Evolutionary conservation across 75 land plant genomes (phyloP), one percentile per base, ranked within the genome.

Genomic region (Pinus albicaulis): DNA sequence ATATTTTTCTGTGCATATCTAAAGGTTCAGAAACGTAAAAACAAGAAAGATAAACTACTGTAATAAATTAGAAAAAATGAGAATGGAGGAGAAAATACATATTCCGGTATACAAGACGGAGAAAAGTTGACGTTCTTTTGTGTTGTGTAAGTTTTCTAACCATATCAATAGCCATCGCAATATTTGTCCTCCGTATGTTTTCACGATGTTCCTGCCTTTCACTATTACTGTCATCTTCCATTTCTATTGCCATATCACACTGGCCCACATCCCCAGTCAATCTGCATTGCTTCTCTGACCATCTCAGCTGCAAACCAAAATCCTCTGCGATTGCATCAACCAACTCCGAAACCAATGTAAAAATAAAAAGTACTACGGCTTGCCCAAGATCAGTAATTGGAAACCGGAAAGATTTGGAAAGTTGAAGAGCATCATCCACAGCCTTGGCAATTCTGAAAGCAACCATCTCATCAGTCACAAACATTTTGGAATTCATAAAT

Each of bases 311-410:
- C 75, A 89, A 74, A 15, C 91, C 82, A 83, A 86, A 95, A 80
- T 96, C 99, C 81, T 93, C 99, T 10, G 88, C 79, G 31, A 87
- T 78, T 78, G 95, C 98, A 77, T 93, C 91, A 66, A 92, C 82
- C 78, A 96, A 81, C 59, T 88, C 81, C 78, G 84, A 86, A n/a
- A 93, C 70, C 23, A 87, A 74, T 22, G 85, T 77, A 74, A 96
- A 84, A 44, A 90, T 63, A 85, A 81, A 92, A 59, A 85, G 87
- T 59, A 92, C 97, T 34, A 87, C 91, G 57, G 89, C 62, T 72
- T 84, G 61, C 72, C 97, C 99, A 56, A 91, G 91, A 57, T 94
- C 95, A 75, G 74, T 74, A 5, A 78, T 76, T 65, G 90, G 85
- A 75, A 86, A 7, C 15, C 83, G 89, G 75, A 81, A 86, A 52